Evolutionary conservation across 306 rosid genomes (phyloP).

Genomic region (Alnus glutinosa): DNA sequence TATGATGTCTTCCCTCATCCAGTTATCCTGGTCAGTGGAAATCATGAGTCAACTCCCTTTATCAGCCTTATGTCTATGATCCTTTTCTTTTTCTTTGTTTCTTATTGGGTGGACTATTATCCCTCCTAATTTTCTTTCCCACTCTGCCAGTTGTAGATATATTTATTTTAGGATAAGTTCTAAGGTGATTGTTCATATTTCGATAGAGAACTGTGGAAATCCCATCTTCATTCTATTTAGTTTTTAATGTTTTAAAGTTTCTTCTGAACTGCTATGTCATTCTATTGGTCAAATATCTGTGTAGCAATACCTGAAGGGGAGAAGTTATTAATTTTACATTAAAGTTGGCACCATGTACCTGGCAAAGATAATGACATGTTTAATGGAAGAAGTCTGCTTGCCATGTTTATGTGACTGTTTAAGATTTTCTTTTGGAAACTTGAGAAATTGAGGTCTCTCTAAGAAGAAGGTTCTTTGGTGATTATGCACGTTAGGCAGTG

Average conservation of each 20-base stretch:
- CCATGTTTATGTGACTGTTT: background rate
- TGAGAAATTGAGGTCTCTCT: background rate
- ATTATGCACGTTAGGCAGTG: background rate
- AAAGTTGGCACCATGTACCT: background rate
- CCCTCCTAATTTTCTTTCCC: background rate
- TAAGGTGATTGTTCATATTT: background rate
- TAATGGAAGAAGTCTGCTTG: background rate
- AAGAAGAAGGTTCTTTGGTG: background rate
- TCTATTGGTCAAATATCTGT: slow-evolving; percentile 5
- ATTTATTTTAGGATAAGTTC: background rate
- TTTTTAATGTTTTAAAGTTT: background rate
- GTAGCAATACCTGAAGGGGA: background rate
- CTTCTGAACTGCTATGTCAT: background rate
- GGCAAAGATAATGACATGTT: background rate
- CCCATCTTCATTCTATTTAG: background rate
- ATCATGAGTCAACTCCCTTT: too few species aligned
- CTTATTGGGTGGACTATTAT: background rate
- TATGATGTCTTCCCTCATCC: background rate
- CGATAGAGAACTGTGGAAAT: background rate
- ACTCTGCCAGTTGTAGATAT: slow-evolving; percentile 6
- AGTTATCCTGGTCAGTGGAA: background rate
- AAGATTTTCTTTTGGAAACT: background rate
- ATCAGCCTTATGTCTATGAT: background rate
- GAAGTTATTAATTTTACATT: background rate
- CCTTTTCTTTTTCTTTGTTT: background rate